Percentiles rank a stretch among this genome's conserved stretches.
Conservation (phyloP, 306 rosid genomes). For the Cicer pinnatifidum region DNA sequence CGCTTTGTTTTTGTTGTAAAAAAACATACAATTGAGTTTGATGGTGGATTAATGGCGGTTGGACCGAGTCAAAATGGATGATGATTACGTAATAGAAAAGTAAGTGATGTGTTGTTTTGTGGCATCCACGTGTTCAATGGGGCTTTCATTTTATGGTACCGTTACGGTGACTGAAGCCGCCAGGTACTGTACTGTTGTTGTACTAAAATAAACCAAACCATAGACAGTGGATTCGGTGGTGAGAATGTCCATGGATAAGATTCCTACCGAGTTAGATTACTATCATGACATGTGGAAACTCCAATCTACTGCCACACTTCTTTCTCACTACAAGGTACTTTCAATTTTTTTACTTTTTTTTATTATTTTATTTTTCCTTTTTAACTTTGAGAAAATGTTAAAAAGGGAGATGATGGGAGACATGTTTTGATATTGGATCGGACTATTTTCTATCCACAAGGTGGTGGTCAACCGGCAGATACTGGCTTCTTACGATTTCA, state of each 20-base stretch:
- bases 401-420: conserved; percentile 70
- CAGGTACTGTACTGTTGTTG: no score
- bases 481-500: conserved; percentile 53
- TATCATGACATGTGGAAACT: conserved; percentile 67
- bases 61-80: conserved; percentile 39
- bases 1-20: no score
- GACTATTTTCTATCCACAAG: conserved; percentile 82
- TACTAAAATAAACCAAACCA: no score
- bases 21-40: no score
- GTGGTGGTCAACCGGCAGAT: conserved; percentile 87
- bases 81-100: not conserved
- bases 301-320: conserved; percentile 57
- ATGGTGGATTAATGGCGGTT: conserved; percentile 14
- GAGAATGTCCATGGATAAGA: conserved; percentile 48
- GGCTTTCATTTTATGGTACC: not conserved
- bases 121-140: not conserved
- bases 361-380: not conserved
- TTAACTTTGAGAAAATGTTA: conserved; percentile 28
- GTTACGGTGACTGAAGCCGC: no score
- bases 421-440: conserved; percentile 64
- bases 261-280: conserved; percentile 70
- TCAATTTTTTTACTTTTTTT: not conserved
- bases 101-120: not conserved
- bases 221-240: not conserved
- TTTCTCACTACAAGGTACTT: conserved; percentile 55